Base-by-base conservation (phyloP, 2,329 filamentous ascomycete species). In the Neocatenulostroma microsporum region DNA sequence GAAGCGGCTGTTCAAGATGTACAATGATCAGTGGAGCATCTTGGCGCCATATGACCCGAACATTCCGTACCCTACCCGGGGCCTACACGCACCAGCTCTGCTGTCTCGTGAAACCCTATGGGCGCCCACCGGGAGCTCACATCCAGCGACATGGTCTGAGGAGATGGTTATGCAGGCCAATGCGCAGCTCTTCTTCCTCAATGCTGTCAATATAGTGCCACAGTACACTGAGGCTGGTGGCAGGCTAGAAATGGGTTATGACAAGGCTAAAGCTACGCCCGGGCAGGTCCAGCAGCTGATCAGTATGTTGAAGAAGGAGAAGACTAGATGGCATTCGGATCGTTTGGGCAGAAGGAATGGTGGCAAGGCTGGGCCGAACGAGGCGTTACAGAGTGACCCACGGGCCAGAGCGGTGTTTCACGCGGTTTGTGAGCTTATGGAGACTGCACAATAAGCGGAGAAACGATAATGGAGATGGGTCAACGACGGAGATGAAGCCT, bases 121-220 rank as follows among this genome's bases (percentile, higher is more conserved):
- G 42, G 52, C 54, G 2, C 51, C 50, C 3, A 32, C 33, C 3
- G 40, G 51, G 30, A 40, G 23, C 28, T 36, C 47, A 3, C 38
- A 39, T 21, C 40, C 46, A 2, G 42, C 46, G 4, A 49, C 50
- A 3, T 58, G 55, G 55, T 56, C 53, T 9, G 41, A 51, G n/a
- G 54, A 56, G 28, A 46, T 46, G 1, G 39, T 56, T 13, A 54
- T 56, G 47, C 48, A 56, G 45, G 54, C 53, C 20, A 58, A 58
- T 34, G 48, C 48, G 7, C 50, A 56, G 36, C 49, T 51, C 5
- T 57, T 58, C 48, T 58, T 51, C 31, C 40, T 57, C 3, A 45
- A 48, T 24, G 51, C 49, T 3, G 46, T 50, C 3, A 48, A 43
- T 4, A 30, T 58, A 9, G 21, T 35, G 3, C 51, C 54, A 5